Percentiles rank a stretch among this genome's conserved stretches.
Conservation (phyloP, 2,329 filamentous ascomycete genomes). For the Monilinia laxa region DNA sequence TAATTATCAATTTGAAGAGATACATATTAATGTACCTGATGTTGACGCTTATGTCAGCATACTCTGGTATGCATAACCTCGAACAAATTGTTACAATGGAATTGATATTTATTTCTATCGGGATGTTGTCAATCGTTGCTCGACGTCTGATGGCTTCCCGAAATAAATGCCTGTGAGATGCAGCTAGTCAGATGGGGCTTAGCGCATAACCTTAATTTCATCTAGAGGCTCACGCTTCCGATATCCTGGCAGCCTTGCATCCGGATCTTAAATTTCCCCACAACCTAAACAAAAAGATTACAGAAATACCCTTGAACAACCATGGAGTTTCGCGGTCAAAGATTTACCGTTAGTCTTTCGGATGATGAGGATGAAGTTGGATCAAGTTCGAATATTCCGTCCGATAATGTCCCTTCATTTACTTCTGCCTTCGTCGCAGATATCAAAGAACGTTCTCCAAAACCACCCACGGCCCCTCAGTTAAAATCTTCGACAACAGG, state of each 20-base stretch:
- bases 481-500: constrained; percentile 61
- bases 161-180: constrained; percentile 19
- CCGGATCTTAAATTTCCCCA: constrained; percentile 20
- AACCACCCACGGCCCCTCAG: constrained; percentile 62
- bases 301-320: constrained; percentile 27
- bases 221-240: constrained; percentile 6
- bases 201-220: constrained; percentile 23
- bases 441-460: constrained; percentile 72
- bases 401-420: constrained; percentile 35
- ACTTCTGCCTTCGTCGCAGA: constrained; percentile 60
- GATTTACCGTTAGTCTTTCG: constrained; percentile 60
- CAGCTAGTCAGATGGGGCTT: constrained; percentile 15
- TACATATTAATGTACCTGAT: no score
- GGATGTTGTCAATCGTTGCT: constrained; percentile 14
- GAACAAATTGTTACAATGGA: background rate
- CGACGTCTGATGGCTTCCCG: constrained; percentile 20
- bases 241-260: constrained; percentile 22
- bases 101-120: background rate
- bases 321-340: constrained; percentile 57
- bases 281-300: constrained; percentile 17
- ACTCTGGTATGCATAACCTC: no score
- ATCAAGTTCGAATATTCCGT: constrained; percentile 31
- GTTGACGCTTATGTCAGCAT: no score
- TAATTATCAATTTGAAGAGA: no score
- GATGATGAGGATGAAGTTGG: constrained; percentile 47